Base-by-base conservation (phyloP, 805 yeast genomes). In the Candida xiaguanensis region DNA sequence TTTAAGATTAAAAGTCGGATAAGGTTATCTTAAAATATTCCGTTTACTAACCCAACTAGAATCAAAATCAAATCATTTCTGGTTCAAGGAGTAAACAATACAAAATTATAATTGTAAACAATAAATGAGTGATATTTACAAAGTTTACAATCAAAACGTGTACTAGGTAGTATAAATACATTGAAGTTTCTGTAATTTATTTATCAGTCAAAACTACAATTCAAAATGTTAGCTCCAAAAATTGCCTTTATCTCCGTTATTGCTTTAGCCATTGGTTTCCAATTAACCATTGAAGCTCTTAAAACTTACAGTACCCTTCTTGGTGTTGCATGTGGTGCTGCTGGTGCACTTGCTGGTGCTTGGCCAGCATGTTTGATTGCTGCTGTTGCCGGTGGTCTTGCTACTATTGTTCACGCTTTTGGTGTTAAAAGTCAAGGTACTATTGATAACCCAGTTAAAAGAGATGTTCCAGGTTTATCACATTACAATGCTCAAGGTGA, bases 381-480 rank as follows among this genome's bases (percentile, higher is more conserved):
- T 15, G 31, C 31, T 11, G 31, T 28, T 28, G 31, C 31, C 7
- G 31, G 31, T 15, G 31, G 31, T 28, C 17, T 28, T 15, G 18
- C 18, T 15, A 28, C 31, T 11, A 28, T 28, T 28, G 18, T 15
- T 16, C 31, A 28, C 19, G 31, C 31, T 28, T 28, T 28, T 15
- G 31, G 31, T 28, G 31, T 28, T 11, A 28, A 28, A 15, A 28
- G 31, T 16, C 31, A 28, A 28, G 31, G 31, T 28, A 7, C 31
- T 4, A 6, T 28, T 14, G 31, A 28, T 16, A 28, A 11, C n/a
- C 31, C 31, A 8, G 31, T 28, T 15, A 28, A 28, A 28, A 28
- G 31, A 28, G 31, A 28, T 15, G 31, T 28, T 28, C 31, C 31
- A 28, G 31, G 31, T 11, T 28, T 28, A 14, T 5, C 6, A 28